phyloP scores from a whole-genome alignment of 1,284 basidiomycete genomes.

The Tilletia caries region DNA sequence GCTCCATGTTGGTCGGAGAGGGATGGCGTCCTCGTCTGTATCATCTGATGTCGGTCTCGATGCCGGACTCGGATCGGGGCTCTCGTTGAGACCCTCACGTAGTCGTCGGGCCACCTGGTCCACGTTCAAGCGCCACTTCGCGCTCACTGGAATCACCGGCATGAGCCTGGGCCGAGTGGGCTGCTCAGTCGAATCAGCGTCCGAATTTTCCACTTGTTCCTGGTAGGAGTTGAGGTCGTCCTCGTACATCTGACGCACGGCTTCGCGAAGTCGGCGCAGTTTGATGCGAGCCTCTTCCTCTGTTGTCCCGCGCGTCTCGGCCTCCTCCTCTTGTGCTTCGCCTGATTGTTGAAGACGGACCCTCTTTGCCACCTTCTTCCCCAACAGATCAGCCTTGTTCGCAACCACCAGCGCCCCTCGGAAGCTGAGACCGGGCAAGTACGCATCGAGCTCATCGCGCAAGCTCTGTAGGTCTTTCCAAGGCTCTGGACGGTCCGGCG shows the following conservation, averaged over 20 bases:
- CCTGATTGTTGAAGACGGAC: not conserved
- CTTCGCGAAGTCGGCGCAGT: not conserved
- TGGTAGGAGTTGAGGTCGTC: not conserved
- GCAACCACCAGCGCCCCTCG: constrained; percentile 67
- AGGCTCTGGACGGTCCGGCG: constrained; percentile 57
- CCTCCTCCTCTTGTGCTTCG: not conserved
- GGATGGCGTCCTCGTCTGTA: not conserved
- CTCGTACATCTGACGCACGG: constrained; percentile 1
- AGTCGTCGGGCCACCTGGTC: constrained; percentile 11
- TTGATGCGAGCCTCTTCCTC: not conserved
- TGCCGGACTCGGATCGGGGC: not conserved
- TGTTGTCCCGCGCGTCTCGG: not conserved
- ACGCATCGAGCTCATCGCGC: constrained; percentile 76
- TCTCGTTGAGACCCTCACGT: not conserved
- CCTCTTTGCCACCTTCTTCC: not conserved
- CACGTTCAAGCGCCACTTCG: constrained; percentile 15
- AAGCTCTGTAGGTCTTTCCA: constrained; percentile 73
- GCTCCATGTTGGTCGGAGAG: not conserved
- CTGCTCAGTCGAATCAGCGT: not conserved
- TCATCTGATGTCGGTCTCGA: not conserved
- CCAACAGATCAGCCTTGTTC: constrained; percentile 77
- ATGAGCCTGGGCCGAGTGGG: not conserved
- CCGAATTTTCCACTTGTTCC: not conserved
- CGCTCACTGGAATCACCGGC: constrained; percentile 14
- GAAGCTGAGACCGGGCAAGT: constrained; percentile 70